Evolutionary conservation across 768 basidiomycete species (phyloP).

Genomic region (Pulveroboletus sp.): DNA sequence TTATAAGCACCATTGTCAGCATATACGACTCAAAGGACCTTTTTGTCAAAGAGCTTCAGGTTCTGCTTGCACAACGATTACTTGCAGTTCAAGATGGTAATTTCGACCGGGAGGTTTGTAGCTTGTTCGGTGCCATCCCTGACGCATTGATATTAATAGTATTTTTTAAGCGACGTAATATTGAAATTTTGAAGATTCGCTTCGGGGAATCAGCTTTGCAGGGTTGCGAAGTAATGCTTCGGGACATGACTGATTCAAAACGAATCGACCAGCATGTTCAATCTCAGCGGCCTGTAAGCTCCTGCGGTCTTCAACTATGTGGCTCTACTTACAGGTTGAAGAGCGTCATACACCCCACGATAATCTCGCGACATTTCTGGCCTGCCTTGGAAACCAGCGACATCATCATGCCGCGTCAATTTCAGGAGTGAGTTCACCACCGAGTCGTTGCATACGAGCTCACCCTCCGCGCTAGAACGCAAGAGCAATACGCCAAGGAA

Average conservation of each 20-base stretch:
- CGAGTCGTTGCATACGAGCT: not conserved
- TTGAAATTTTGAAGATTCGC: constrained; percentile 91
- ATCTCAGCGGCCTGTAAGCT: constrained; percentile 58
- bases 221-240: constrained; percentile 97
- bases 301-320: not conserved
- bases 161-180: constrained; percentile 67
- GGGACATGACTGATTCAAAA: constrained; percentile 93
- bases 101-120: constrained; percentile 58
- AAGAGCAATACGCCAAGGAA: constrained; percentile 70
- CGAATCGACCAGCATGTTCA: constrained; percentile 88
- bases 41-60: constrained; percentile 93
- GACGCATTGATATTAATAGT: constrained; percentile 2
- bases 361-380: constrained; percentile 96
- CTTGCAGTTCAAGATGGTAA: constrained; percentile 78
- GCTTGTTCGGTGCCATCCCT: not conserved
- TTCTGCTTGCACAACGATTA: constrained; percentile 82
- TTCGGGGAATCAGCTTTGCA: constrained; percentile 93
- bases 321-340: constrained; percentile 26
- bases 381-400: constrained; percentile 73
- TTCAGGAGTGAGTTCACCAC: constrained; percentile 55
- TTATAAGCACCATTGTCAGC: constrained; percentile 93
- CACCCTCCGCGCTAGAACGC: constrained; percentile 45
- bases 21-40: constrained; percentile 97
- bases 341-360: constrained; percentile 79
- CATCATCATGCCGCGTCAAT: constrained; percentile 81